Percentiles rank a stretch among this genome's conserved stretches.
These are phyloP conservation scores for Aethionema arabicum DNA, from an alignment of 345 rosid species.

Conservation along the genomic window DNA sequence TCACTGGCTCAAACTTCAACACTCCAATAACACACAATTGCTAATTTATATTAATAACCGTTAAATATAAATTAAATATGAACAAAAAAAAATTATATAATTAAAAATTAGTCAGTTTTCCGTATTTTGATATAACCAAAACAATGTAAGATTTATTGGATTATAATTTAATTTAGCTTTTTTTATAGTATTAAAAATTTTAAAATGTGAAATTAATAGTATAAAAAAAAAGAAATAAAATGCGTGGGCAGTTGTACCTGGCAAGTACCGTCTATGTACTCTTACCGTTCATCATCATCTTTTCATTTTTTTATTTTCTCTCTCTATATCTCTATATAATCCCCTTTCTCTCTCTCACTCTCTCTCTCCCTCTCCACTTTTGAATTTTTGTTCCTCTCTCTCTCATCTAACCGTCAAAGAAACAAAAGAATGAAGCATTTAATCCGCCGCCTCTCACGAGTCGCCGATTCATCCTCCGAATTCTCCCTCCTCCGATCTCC, in stretches of 20 bases:
- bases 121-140: too few relatives aligned
- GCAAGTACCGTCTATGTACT: slow-evolving; percentile 46
- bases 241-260: slow-evolving; percentile 41
- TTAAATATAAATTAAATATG: too few relatives aligned
- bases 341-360: slow-evolving; percentile 6
- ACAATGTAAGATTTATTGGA: background rate
- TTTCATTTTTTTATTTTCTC: slow-evolving; percentile 32
- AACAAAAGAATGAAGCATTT: slow-evolving; percentile 66
- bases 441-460: slow-evolving; percentile 83
- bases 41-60: background rate
- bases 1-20: slow-evolving; percentile 21
- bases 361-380: slow-evolving; percentile 6
- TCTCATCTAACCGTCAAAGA: slow-evolving; percentile 7
- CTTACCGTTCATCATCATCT: slow-evolving; percentile 40
- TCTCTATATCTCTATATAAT: slow-evolving; percentile 23
- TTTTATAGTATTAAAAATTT: background rate
- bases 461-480: slow-evolving; percentile 71
- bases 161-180: too few relatives aligned
- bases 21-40: background rate
- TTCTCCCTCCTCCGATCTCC: slow-evolving; percentile 53
- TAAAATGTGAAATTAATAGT: background rate
- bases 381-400: background rate
- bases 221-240: background rate
- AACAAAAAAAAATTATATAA: background rate
- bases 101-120: too few relatives aligned